A percentile compares a stretch with the other conserved stretches of the same genome.
Evolutionary conservation across 2,329 filamentous ascomycete species (phyloP).

Genomic region (Bipolaris bicolor): DNA sequence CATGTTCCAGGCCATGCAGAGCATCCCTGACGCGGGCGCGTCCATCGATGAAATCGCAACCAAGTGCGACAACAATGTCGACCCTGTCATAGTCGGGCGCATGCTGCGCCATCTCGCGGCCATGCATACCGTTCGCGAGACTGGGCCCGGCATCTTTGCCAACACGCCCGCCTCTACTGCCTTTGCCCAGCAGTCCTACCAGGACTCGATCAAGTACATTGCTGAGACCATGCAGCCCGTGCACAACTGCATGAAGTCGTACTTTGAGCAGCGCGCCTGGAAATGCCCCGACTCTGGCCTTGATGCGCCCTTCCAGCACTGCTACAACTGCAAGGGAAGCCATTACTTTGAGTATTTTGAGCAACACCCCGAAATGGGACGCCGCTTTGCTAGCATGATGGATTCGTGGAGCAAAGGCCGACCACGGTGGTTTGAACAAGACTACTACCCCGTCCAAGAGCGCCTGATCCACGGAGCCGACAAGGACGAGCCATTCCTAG

Average conservation of each 20-base stretch:
- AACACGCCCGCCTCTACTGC: constrained; percentile 24
- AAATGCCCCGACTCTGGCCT: constrained; percentile 21
- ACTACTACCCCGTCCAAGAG: constrained; percentile 34
- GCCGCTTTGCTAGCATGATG: constrained; percentile 39
- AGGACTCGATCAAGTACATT: constrained; percentile 32
- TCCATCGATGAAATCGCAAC: constrained; percentile 21
- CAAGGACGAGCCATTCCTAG: constrained; percentile 23
- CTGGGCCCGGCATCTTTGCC: constrained; percentile 24
- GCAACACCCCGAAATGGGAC: constrained; percentile 28
- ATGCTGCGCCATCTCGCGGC: constrained; percentile 40
- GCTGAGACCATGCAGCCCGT: constrained; percentile 29
- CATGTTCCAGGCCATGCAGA: constrained; percentile 30
- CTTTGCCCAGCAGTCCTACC: constrained; percentile 25
- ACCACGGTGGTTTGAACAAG: constrained; percentile 29
- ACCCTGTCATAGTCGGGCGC: constrained; percentile 30
- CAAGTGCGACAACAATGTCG: constrained; percentile 20
- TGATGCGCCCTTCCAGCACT: constrained; percentile 33
- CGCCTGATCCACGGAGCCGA: constrained; percentile 27
- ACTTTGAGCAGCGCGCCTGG: constrained; percentile 25
- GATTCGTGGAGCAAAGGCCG: constrained; percentile 34
- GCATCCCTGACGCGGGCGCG: constrained; percentile 16
- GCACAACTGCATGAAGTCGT: constrained; percentile 24
- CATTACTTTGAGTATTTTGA: constrained; percentile 35
- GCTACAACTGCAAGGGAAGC: constrained; percentile 27
- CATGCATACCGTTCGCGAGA: constrained; percentile 30